phyloP scores from a whole-genome alignment of 495 filamentous ascomycete species.

The Hypoxylon crocopeplum region DNA sequence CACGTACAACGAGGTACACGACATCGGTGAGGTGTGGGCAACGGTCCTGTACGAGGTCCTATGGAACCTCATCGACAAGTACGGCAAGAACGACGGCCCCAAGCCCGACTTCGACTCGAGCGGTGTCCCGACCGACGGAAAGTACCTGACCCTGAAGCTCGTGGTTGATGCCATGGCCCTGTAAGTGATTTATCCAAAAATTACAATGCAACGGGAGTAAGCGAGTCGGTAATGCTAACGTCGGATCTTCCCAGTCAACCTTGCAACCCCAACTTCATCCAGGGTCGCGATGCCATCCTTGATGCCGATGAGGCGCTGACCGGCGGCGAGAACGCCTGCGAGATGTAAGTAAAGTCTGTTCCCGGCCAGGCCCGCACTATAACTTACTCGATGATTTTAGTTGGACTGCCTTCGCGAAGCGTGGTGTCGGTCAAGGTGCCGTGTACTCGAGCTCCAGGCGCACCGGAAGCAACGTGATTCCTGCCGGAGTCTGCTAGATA shows the following conservation, averaged over 20 bases:
- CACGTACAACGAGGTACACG: slow-evolving; percentile 48
- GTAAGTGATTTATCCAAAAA: slow-evolving; percentile 27
- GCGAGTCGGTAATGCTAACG: neutral
- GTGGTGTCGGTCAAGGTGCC: slow-evolving; percentile 52
- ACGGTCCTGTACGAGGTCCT: slow-evolving; percentile 59
- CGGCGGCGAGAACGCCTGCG: slow-evolving; percentile 57
- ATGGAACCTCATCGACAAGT: slow-evolving; percentile 61
- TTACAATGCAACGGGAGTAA: neutral
- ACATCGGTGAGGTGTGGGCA: slow-evolving; percentile 60
- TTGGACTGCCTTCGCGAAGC: slow-evolving; percentile 61
- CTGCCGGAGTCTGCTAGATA: slow-evolving; percentile 38
- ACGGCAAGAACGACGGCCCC: slow-evolving; percentile 52
- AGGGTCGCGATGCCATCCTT: slow-evolving; percentile 59
- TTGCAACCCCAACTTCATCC: slow-evolving; percentile 58
- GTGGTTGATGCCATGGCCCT: slow-evolving; percentile 60
- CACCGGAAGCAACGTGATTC: slow-evolving; percentile 40
- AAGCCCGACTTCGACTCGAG: slow-evolving; percentile 52
- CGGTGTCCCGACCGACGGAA: slow-evolving; percentile 57
- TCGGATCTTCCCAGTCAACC: slow-evolving; percentile 46
- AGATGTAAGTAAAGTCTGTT: slow-evolving; percentile 40
- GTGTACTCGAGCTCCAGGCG: slow-evolving; percentile 30
- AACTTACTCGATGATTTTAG: slow-evolving; percentile 10
- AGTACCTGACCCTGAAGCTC: slow-evolving; percentile 58
- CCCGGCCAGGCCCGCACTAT: neutral
- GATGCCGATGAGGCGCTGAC: slow-evolving; percentile 60